Base-by-base conservation (phyloP, 208 protist species). In the Acanthamoeba royreba region DNA sequence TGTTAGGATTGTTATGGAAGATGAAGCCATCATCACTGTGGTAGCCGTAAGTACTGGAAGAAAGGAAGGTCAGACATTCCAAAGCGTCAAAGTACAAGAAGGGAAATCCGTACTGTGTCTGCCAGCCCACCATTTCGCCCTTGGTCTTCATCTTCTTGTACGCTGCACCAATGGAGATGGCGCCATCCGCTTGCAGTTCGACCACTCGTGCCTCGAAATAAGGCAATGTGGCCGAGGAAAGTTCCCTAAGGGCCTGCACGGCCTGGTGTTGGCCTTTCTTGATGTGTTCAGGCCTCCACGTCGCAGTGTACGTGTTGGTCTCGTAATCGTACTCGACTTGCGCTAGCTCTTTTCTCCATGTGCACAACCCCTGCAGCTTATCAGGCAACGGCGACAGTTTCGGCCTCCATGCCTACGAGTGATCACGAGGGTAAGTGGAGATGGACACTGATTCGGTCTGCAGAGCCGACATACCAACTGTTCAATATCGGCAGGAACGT, bases 1-100 rank as follows among this genome's bases (percentile, higher is more conserved):
- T 45, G 42, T 5, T 43, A 25, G 31, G 17, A 43, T 58, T 38
- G 69, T 31, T 43, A 31, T 93, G 55, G 52, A 66, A 93, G 40
- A 93, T 79, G 28, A 31, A 63, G 1, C 63, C 88, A 45, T 93
- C 88, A 35, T 93, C 88, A 63, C 88, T 93, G 63, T 93, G 88
- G 17, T 93, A 93, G 33, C 88, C 88, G 19, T 93, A 93, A 5
- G 63, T 45, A 38, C 85, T 91, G 38, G 13, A 42, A 42, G 79
- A 38, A 61, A n/a, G n/a, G 15, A 28, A 25, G 2, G 33, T 61
- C 33, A 58, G 9, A 17, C 28, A 88, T 42, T 5, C 8, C 22
- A 38, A 28, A 15, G 47, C 15, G 8, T 0, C 13, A 4, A 47
- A 66, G 45, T 19, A 25, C 4, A 38, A 43, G 35, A 58, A 9